Base-by-base conservation (phyloP, 2,329 filamentous ascomycete species). In the Neonectria faginata region DNA sequence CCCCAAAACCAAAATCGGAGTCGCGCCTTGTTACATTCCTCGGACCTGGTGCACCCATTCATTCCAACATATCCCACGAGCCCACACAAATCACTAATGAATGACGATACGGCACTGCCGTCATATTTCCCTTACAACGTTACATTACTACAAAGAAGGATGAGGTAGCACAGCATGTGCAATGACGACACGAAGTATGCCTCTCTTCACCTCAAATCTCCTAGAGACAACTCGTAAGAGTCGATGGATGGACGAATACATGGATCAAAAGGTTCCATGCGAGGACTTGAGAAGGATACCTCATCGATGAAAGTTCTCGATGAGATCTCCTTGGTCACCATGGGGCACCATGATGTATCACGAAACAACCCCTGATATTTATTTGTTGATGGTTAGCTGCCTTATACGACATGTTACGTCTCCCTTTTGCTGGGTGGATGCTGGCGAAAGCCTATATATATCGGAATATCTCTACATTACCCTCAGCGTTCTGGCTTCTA, bases 21-120 rank as follows among this genome's bases (percentile, higher is more conserved):
- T 36, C 29, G 48, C 48, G 48, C 27, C 48, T 3, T 14, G 29
- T 29, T 29, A 33, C 16, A 31, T 33, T 33, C 48, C 10, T 33
- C 12, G 48, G 48, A 51, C 27, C 25, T 20, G 48, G 48, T 29
- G 48, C 48, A 51, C 48, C 48, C 29, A 36, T 8, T 51, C 16
- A 20, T 8, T 51, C 16, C 16, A 18, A 57, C 31, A 48, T 22
- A 9, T 31, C 22, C 16, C 22, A 44, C 41, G 42, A 44, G n/a
- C 25, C 33, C 41, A 51, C 25, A 59, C 44, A 51, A 55, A 27
- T 56, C 51, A 55, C 33, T 64, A 55, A 64, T 59, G 56, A 64
- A 59, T 64, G 36, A 64, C 47, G 42, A 39, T 36, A 44, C 56
- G 56, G 44, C 56, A 39, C 27, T 36, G n/a, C 55, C 27, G 41